Percentiles rank a stretch among this genome's conserved stretches.
Conservation (phyloP, 495 filamentous ascomycete genomes). For the Viridothelium virens region DNA sequence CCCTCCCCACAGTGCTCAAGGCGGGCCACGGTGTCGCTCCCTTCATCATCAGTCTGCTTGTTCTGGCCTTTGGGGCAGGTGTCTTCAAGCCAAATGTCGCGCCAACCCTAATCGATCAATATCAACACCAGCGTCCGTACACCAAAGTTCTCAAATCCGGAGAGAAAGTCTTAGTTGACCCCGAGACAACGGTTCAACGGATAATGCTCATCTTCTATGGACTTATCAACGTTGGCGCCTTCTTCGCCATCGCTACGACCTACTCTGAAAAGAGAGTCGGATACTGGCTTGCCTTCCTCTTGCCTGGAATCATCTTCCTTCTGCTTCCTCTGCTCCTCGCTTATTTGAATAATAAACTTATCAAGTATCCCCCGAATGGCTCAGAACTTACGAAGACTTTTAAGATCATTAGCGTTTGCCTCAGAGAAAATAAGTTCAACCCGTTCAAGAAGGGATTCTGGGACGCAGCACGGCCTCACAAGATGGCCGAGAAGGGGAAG, state of each 20-base stretch:
- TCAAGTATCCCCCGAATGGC: constrained; percentile 54
- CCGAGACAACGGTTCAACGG: constrained; percentile 62
- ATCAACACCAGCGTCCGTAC: constrained; percentile 54
- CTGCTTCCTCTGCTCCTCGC: constrained; percentile 47
- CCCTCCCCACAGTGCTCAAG: constrained; percentile 16
- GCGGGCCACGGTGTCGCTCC: constrained; percentile 16
- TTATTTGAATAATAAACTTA: constrained; percentile 50
- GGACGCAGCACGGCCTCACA: constrained; percentile 56
- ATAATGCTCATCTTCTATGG: constrained; percentile 62
- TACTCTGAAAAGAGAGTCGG: constrained; percentile 60
- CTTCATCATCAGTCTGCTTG: constrained; percentile 32
- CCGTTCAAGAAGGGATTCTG: constrained; percentile 53
- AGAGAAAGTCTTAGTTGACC: constrained; percentile 69
- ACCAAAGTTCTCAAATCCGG: constrained; percentile 51
- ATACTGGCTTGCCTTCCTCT: constrained; percentile 69
- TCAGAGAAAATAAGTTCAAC: constrained; percentile 47
- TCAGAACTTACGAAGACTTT: constrained; percentile 43
- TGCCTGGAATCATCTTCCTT: constrained; percentile 56
- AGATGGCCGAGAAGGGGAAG: constrained; percentile 45
- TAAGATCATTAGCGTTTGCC: constrained; percentile 12
- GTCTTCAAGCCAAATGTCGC: constrained; percentile 68
- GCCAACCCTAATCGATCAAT: constrained; percentile 67
- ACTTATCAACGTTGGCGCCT: constrained; percentile 70
- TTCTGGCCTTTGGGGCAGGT: constrained; percentile 57
- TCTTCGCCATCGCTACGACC: constrained; percentile 55